Conservation (phyloP, 1,284 basidiomycete species). For the Mrakiaceae sp. region DNA sequence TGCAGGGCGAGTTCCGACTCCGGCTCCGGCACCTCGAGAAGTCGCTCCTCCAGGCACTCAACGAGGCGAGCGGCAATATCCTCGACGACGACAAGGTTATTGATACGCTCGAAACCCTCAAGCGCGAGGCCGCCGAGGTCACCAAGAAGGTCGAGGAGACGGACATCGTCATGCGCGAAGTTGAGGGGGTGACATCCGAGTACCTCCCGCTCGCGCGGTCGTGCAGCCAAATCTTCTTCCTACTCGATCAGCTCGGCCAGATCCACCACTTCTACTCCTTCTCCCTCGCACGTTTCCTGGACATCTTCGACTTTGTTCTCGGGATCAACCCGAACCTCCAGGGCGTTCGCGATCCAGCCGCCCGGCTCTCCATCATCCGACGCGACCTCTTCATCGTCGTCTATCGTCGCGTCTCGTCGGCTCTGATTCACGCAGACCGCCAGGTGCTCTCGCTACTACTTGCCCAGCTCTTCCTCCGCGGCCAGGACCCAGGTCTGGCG, state of each 20-base stretch:
- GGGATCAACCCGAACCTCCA: conserved; percentile 77
- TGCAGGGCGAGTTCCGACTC: conserved; percentile 94
- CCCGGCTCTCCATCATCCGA: conserved; percentile 70
- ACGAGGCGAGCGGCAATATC: conserved; percentile 94
- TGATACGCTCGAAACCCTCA: conserved; percentile 89
- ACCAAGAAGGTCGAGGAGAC: conserved; percentile 96
- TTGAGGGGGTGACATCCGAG: conserved; percentile 88
- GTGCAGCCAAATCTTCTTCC: conserved; percentile 95
- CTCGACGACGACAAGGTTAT: conserved; percentile 99
- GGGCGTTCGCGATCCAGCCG: conserved; percentile 59
- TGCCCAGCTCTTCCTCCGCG: conserved; percentile 77
- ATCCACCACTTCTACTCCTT: conserved; percentile 99
- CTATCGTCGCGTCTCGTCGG: conserved; percentile 80
- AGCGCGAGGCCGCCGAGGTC: conserved; percentile 93
- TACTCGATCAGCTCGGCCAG: conserved; percentile 83
- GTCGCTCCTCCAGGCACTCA: conserved; percentile 84
- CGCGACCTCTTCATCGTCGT: conserved; percentile 84
- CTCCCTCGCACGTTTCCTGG: conserved; percentile 93
- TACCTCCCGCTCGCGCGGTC: conserved; percentile 92
- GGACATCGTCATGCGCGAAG: conserved; percentile 87
- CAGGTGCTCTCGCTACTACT: conserved; percentile 83
- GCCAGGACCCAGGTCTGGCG: conserved; percentile 54
- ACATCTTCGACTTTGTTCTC: conserved; percentile 92
- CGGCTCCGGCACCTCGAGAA: conserved; percentile 88
- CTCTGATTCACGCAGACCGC: conserved; percentile 82